Evolutionary conservation across 2,329 filamentous ascomycete species (phyloP), one percentile per base, ranked within the genome.

Genomic region (Calonectria montana): DNA sequence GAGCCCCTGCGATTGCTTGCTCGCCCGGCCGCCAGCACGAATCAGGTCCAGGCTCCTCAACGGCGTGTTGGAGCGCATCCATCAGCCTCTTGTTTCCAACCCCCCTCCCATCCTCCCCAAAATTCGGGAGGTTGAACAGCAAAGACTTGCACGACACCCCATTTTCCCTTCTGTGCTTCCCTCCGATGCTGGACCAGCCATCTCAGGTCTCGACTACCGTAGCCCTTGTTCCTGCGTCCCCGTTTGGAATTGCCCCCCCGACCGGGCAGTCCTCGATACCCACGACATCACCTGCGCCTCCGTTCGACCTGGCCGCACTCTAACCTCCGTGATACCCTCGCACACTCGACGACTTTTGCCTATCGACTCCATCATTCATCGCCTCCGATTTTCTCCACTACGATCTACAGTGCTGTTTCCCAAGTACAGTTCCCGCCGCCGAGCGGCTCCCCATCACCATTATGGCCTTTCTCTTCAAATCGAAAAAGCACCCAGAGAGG

Each of bases 381-480:
- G 43, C 29, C 70, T 74, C 65, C 21, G 23, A 47, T 41, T 67
- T 50, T 65, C 66, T 71, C 73, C 63, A 37, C 47, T 35, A 53
- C 59, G 55, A 59, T 47, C 55, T 45, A 59, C 71, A 76, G 67
- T 63, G 76, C 74, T 79, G 71, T 72, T 70, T 67, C 72, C 48
- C 57, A 18, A 72, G 69, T 65, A 64, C 69, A 73, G 68, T 53
- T 37, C 67, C 78, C 80, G 78, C 82, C 82, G 81, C 81, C 78
- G 79, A 81, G 82, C 83, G 82, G 83, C 75, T 68, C 80, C 81
- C 63, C 80, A 84, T 79, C 80, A 83, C 87, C 83, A 95, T n/a
- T n/a, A n/a, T 95, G 93, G 92, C 93, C 76, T 95, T 95, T 84
- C 88, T 95, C 73, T 95, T 95, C 87, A 94, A 94, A 83, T 94